These are phyloP conservation scores for Areca catechu DNA, from an alignment of 176 grass and related monocot species.

Conservation along the genomic window DNA sequence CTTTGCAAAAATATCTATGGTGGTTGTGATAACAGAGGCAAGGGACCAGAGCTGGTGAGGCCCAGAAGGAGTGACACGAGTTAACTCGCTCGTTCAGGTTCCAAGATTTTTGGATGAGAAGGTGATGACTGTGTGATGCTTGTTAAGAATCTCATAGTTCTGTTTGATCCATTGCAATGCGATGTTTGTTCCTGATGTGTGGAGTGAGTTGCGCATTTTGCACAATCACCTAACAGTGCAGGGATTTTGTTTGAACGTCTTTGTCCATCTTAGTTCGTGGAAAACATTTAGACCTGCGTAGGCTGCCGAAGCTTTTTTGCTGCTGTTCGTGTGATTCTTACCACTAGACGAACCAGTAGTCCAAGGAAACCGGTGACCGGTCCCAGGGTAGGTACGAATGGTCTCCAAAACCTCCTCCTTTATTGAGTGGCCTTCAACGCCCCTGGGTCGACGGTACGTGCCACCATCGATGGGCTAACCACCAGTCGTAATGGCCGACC, in stretches of 20 bases:
- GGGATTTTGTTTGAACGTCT: not conserved
- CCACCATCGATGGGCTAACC: no score
- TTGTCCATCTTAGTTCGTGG: not conserved
- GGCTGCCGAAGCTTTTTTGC: not conserved
- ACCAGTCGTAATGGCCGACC: no score
- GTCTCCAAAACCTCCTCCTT: no score
- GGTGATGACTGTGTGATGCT: slow-evolving; percentile 37
- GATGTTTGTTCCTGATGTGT: slow-evolving; percentile 30
- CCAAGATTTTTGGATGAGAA: slow-evolving; percentile 81
- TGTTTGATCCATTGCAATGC: no score
- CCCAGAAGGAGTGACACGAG: slow-evolving; percentile 80
- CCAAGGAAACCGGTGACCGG: not conserved
- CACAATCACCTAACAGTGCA: slow-evolving; percentile 7
- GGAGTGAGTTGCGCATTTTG: slow-evolving; percentile 39
- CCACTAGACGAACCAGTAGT: not conserved
- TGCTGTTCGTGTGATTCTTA: not conserved
- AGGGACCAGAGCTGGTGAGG: slow-evolving; percentile 59
- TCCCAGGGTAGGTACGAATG: no score
- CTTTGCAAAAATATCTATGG: slow-evolving; percentile 22
- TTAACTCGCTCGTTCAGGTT: slow-evolving; percentile 84
- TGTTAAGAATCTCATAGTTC: not conserved
- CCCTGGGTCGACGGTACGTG: no score
- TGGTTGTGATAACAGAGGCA: slow-evolving; percentile 6
- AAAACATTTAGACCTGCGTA: not conserved
- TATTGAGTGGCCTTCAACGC: no score